These are phyloP conservation scores for Scopulariopsis brevicaulis DNA, from an alignment of 2,329 filamentous ascomycete species.

Conservation along the genomic window DNA sequence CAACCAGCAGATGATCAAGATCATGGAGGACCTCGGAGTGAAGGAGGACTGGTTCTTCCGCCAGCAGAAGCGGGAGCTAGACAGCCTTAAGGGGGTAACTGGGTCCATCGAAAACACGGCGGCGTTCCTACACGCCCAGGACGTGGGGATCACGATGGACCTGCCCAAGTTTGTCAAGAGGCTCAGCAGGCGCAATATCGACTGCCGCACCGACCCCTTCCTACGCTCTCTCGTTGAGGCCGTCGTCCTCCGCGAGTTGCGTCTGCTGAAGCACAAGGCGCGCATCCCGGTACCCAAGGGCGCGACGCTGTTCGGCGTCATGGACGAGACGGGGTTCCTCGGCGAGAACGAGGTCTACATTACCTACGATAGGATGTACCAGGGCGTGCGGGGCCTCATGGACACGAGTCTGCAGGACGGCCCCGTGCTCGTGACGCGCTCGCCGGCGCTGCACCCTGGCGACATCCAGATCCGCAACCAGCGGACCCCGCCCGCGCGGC, in stretches of 20 bases:
- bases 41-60: conserved; percentile 45
- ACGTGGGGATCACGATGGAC: conserved; percentile 47
- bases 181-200: conserved; percentile 43
- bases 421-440: conserved; percentile 58
- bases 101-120: conserved; percentile 49
- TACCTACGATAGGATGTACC: conserved; percentile 28
- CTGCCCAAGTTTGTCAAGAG: conserved; percentile 51
- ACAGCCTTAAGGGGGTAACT: conserved; percentile 47
- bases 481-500: conserved; percentile 44
- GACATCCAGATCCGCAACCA: conserved; percentile 61
- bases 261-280: conserved; percentile 67
- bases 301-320: conserved; percentile 69
- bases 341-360: conserved; percentile 58
- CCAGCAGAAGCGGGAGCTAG: conserved; percentile 52
- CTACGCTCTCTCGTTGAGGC: conserved; percentile 61
- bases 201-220: conserved; percentile 59
- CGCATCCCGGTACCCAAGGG: conserved; percentile 62
- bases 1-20: conserved; percentile 76
- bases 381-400: conserved; percentile 6
- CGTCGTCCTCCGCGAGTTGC: conserved; percentile 56
- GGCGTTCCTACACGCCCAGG: conserved; percentile 50
- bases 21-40: conserved; percentile 68
- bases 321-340: conserved; percentile 68
- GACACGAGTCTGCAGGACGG: conserved; percentile 14
- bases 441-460: conserved; percentile 70